A percentile compares a stretch with the other conserved stretches of the same genome.
Conservation (phyloP, 257 asterid species). For the Solanum clarkiae region DNA sequence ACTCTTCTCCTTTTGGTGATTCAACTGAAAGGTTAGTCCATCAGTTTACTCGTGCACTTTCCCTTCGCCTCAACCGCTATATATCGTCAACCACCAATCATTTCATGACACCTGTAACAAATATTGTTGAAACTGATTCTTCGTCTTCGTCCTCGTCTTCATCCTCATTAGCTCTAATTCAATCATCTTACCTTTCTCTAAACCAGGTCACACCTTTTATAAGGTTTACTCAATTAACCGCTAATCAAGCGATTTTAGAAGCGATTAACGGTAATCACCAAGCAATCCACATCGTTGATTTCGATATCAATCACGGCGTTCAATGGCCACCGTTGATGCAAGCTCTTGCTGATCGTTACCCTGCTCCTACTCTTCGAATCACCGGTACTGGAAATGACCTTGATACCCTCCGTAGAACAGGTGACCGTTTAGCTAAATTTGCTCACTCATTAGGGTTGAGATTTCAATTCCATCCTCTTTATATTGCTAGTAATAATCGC, state of each 20-base stretch:
- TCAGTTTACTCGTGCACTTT: slow-evolving; percentile 70
- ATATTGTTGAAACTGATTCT: neutral
- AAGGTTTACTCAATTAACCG: slow-evolving; percentile 80
- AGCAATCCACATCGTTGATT: slow-evolving; percentile 77
- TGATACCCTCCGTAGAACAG: slow-evolving; percentile 60
- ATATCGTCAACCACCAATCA: slow-evolving; percentile 5
- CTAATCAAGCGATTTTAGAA: slow-evolving; percentile 85
- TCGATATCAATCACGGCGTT: slow-evolving; percentile 91
- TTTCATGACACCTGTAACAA: neutral
- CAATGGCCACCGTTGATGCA: slow-evolving; percentile 99
- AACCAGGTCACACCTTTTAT: slow-evolving; percentile 79
- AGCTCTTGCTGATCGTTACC: slow-evolving; percentile 68
- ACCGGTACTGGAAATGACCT: slow-evolving; percentile 73
- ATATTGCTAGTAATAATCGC: slow-evolving; percentile 21
- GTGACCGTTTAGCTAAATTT: slow-evolving; percentile 73
- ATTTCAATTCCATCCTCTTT: slow-evolving; percentile 75
- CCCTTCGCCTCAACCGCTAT: slow-evolving; percentile 44
- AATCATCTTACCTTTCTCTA: slow-evolving; percentile 62
- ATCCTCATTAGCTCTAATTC: slow-evolving; percentile 26
- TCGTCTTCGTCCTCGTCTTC: neutral
- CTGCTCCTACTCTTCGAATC: slow-evolving; percentile 73
- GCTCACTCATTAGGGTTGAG: slow-evolving; percentile 72
- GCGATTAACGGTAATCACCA: slow-evolving; percentile 56
- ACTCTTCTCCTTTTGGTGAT: slow-evolving; percentile 76
- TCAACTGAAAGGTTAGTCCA: slow-evolving; percentile 78